Conservation (phyloP, 2,329 filamentous ascomycete genomes). For the Clarireedia hainanense region DNA sequence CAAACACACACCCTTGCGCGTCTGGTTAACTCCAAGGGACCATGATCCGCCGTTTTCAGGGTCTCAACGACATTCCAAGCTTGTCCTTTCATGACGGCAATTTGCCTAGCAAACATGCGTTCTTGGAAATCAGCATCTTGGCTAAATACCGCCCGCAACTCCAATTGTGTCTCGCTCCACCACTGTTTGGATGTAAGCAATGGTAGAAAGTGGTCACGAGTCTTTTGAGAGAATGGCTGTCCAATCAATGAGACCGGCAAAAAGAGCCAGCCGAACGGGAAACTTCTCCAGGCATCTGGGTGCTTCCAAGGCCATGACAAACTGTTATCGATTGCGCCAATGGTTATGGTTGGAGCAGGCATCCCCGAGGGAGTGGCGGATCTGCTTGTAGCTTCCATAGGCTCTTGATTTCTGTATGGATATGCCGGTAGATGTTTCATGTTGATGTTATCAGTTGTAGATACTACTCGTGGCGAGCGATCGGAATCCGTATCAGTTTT, state of each 20-base stretch:
- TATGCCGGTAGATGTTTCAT: slow-evolving; percentile 35
- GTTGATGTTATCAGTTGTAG: slow-evolving; percentile 29
- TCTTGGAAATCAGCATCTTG: slow-evolving; percentile 95
- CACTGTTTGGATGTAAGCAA: slow-evolving; percentile 88
- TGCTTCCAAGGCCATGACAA: slow-evolving; percentile 77
- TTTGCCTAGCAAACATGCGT: slow-evolving; percentile 97
- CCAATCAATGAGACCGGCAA: slow-evolving; percentile 93
- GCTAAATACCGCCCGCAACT: slow-evolving; percentile 79
- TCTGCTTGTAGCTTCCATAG: slow-evolving; percentile 67
- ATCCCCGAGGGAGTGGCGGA: slow-evolving; percentile 30
- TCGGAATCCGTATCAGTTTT: slow-evolving; percentile 49
- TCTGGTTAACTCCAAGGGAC: slow-evolving; percentile 85
- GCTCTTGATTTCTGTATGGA: slow-evolving; percentile 71
- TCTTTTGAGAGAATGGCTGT: slow-evolving; percentile 89
- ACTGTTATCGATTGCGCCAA: slow-evolving; percentile 96
- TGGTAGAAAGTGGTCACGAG: slow-evolving; percentile 90
- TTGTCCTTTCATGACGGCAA: slow-evolving; percentile 98
- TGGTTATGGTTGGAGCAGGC: slow-evolving; percentile 45
- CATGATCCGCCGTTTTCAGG: slow-evolving; percentile 84
- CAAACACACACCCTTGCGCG: slow-evolving; percentile 90
- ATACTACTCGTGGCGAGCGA: slow-evolving; percentile 41
- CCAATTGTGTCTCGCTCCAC: slow-evolving; percentile 92
- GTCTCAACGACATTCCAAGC: slow-evolving; percentile 99
- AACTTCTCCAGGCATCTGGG: slow-evolving; percentile 73
- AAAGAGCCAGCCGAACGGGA: slow-evolving; percentile 98